Evolutionary conservation across 371 early-diverging fungal genomes (phyloP).

Genomic region (Mortierella sp.): DNA sequence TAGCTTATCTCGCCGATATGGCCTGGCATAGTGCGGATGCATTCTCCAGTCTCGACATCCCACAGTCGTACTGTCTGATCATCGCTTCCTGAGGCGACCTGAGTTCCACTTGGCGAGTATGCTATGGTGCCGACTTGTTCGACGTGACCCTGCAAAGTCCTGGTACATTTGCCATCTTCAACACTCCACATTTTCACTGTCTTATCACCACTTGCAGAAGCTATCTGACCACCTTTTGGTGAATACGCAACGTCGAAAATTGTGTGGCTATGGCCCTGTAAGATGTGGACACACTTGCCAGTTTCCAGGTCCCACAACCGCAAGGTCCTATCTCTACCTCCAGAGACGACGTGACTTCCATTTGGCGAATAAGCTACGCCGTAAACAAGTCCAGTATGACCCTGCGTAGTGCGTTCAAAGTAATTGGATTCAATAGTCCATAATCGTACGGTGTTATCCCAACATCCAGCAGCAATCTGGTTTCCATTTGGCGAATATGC

Average conservation of each 20-base stretch:
- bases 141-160: too few species aligned
- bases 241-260: too few species aligned
- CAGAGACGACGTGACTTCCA: background rate
- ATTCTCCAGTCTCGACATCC: too few species aligned
- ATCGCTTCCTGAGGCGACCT: too few species aligned
- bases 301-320: background rate
- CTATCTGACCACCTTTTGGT: too few species aligned
- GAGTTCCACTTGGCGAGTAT: too few species aligned
- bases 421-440: background rate
- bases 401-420: background rate
- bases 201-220: background rate
- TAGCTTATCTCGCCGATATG: too few species aligned
- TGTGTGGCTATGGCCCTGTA: background rate
- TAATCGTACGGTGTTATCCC: constrained; percentile 17
- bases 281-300: background rate
- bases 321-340: background rate
- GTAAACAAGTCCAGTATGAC: background rate
- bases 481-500: background rate
- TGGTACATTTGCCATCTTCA: too few species aligned
- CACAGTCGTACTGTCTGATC: too few species aligned
- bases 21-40: too few species aligned
- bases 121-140: too few species aligned
- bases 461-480: constrained; percentile 3
- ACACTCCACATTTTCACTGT: too few species aligned
- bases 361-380: background rate